These are phyloP conservation scores for Microsporum audouinii DNA, from an alignment of 2,329 filamentous ascomycete species.

Conservation along the genomic window DNA sequence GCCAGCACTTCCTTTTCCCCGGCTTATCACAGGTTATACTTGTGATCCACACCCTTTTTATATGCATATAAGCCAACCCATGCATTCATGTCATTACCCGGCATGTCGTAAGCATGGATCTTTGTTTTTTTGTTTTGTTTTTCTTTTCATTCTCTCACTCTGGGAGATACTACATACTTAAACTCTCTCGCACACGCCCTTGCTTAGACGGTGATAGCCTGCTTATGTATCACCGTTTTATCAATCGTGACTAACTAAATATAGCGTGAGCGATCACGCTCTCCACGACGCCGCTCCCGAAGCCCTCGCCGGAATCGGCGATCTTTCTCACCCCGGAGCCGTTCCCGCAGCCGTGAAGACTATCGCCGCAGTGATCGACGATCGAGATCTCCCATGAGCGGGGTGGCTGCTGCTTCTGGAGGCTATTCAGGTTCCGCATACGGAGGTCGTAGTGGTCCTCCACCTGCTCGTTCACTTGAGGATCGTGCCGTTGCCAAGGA, in stretches of 20 bases:
- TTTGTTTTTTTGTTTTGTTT: background rate
- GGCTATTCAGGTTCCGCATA: conserved; percentile 54
- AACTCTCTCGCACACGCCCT: background rate
- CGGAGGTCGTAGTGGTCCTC: conserved; percentile 50
- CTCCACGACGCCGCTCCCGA: conserved; percentile 60
- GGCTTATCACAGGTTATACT: background rate
- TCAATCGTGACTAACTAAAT: background rate
- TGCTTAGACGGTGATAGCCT: background rate
- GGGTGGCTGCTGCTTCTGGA: conserved; percentile 55
- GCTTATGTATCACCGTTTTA: background rate
- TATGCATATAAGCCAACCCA: background rate
- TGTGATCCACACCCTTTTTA: background rate
- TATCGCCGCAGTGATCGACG: conserved; percentile 63
- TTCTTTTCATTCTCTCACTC: background rate
- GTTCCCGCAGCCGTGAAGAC: conserved; percentile 67
- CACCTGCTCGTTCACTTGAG: conserved; percentile 63
- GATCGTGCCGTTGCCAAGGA: conserved; percentile 75
- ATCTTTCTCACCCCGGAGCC: conserved; percentile 67
- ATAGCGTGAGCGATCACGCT: conserved; percentile 66
- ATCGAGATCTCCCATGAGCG: conserved; percentile 80
- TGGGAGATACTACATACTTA: background rate
- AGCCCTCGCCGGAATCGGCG: conserved; percentile 67
- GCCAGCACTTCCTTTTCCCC: background rate
- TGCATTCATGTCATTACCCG: background rate
- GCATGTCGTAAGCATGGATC: background rate